These are phyloP conservation scores for Chenopodium suecicum DNA, from an alignment of 148 eudicot genomes.

Conservation along the genomic window DNA sequence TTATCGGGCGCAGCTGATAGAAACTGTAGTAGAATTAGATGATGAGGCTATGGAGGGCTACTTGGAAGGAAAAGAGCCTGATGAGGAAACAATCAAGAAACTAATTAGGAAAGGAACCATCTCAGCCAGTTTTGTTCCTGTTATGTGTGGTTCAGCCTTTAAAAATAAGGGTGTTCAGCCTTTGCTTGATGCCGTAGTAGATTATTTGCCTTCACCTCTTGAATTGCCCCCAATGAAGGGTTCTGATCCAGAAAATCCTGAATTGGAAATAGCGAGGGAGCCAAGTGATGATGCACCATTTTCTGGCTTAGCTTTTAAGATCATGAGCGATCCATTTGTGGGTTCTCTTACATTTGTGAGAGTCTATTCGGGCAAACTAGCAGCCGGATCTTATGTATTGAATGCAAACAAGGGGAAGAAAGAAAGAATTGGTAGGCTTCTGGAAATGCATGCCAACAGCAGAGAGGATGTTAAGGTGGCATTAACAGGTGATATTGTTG, in stretches of 20 bases:
- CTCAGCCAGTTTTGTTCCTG: constrained; percentile 67
- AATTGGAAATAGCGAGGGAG: constrained; percentile 54
- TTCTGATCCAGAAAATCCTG: constrained; percentile 89
- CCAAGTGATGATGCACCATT: constrained; percentile 90
- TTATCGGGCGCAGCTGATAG: constrained; percentile 67
- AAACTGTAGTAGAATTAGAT: constrained; percentile 74
- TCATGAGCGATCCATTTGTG: constrained; percentile 94
- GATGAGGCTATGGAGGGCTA: constrained; percentile 82
- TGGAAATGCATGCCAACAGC: constrained; percentile 99
- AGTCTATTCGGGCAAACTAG: constrained; percentile 80
- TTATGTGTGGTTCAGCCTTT: constrained; percentile 94
- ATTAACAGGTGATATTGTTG: constrained; percentile 86
- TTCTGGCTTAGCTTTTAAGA: constrained; percentile 92
- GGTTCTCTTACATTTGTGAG: constrained; percentile 96
- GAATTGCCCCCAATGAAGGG: constrained; percentile 93
- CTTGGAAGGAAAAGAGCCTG: constrained; percentile 86
- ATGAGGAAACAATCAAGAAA: constrained; percentile 78
- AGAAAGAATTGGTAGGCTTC: constrained; percentile 91
- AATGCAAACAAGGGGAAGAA: constrained; percentile 96
- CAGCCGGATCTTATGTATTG: constrained; percentile 83
- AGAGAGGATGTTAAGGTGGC: constrained; percentile 91
- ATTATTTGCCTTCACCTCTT: constrained; percentile 89
- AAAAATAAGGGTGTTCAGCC: constrained; percentile 99
- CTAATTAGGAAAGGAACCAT: constrained; percentile 82
- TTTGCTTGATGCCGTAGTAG: constrained; percentile 96